Evolutionary conservation across 2,329 filamentous ascomycete species (phyloP).

Genomic region (Stachybotrys echinatus): DNA sequence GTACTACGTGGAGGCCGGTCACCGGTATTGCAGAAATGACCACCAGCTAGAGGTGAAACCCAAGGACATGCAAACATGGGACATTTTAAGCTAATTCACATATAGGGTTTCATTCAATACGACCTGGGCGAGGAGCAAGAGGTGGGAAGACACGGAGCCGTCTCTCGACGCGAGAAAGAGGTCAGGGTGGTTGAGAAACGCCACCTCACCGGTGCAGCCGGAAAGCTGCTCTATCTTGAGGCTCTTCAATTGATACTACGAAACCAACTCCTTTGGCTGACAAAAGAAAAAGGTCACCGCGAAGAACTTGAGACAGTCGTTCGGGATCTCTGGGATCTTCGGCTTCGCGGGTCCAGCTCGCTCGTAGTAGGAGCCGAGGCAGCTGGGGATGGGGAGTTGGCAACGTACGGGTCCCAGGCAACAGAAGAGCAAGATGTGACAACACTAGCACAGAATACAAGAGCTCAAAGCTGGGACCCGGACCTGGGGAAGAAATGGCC

Average conservation of each 20-base stretch:
- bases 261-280: slow-evolving; percentile 72
- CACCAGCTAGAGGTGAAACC: slow-evolving; percentile 65
- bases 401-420: slow-evolving; percentile 35
- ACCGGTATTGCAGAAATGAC: slow-evolving; percentile 73
- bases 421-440: slow-evolving; percentile 12
- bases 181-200: slow-evolving; percentile 45
- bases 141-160: slow-evolving; percentile 55
- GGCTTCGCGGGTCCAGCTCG: slow-evolving; percentile 43
- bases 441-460: slow-evolving; percentile 17
- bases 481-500: slow-evolving; percentile 43
- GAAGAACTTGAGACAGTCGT: slow-evolving; percentile 73
- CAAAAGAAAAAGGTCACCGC: slow-evolving; percentile 61
- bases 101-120: slow-evolving; percentile 48
- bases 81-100: slow-evolving; percentile 1
- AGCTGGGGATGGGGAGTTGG: slow-evolving; percentile 19
- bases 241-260: slow-evolving; percentile 79
- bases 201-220: slow-evolving; percentile 61
- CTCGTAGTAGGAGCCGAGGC: slow-evolving; percentile 19
- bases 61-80: slow-evolving; percentile 11
- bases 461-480: slow-evolving; percentile 37
- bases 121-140: slow-evolving; percentile 65
- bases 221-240: slow-evolving; percentile 75
- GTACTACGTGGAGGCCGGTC: slow-evolving; percentile 71
- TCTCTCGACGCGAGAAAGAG: slow-evolving; percentile 53
- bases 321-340: slow-evolving; percentile 79